These are phyloP conservation scores for Hyphopichia wangnamkhiaoensis DNA, from an alignment of 1,139 yeast species.

Conservation along the genomic window DNA sequence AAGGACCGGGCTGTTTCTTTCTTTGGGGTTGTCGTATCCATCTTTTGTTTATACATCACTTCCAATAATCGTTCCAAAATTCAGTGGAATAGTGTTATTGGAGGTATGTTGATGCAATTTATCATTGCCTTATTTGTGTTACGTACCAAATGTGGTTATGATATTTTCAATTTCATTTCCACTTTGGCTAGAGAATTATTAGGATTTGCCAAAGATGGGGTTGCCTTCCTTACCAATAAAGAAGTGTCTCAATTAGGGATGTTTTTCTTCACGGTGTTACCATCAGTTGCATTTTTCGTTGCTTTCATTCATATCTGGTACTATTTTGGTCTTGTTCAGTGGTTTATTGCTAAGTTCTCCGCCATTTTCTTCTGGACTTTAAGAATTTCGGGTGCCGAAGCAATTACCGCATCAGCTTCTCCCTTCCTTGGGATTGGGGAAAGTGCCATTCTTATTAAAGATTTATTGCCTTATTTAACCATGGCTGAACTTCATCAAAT, in stretches of 20 bases:
- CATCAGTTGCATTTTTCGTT: conserved; percentile 65
- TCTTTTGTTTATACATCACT: conserved; percentile 46
- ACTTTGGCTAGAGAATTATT: conserved; percentile 59
- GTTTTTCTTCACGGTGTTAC: conserved; percentile 63
- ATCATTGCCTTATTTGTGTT: conserved; percentile 63
- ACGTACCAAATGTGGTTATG: conserved; percentile 62
- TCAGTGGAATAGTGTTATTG: conserved; percentile 64
- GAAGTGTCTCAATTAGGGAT: conserved; percentile 41
- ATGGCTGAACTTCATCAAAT: conserved; percentile 66
- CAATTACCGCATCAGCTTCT: conserved; percentile 69
- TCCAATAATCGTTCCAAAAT: conserved; percentile 49
- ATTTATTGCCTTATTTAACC: conserved; percentile 61
- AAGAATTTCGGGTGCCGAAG: conserved; percentile 66
- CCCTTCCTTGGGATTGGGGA: conserved; percentile 74
- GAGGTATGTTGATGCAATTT: conserved; percentile 64
- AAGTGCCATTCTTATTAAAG: conserved; percentile 63
- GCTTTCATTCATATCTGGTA: conserved; percentile 64
- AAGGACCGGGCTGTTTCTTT: conserved; percentile 62
- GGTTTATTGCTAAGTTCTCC: conserved; percentile 63
- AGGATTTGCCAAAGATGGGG: conserved; percentile 64
- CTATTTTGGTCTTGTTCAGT: conserved; percentile 62
- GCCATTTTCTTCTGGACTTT: conserved; percentile 63
- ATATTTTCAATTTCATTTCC: conserved; percentile 63
- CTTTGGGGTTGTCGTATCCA: conserved; percentile 55
- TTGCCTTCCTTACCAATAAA: conserved; percentile 54